A percentile compares a stretch with the other conserved stretches of the same genome.
Evolutionary conservation across 1,284 basidiomycete species (phyloP).

Genomic region (Austroboletus rostrupii): DNA sequence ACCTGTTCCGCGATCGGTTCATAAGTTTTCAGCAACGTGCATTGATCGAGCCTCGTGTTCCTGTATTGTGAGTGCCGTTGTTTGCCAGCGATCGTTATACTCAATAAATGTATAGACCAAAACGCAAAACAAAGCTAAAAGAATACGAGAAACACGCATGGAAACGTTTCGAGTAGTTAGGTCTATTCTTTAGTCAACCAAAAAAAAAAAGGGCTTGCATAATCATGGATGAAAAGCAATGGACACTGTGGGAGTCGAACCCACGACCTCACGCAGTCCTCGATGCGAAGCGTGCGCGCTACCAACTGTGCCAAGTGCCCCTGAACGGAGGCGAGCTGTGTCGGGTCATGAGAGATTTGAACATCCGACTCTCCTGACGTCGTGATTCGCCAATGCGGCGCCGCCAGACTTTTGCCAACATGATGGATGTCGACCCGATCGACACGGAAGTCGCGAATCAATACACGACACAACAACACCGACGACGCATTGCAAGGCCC

Average conservation of each 20-base stretch:
- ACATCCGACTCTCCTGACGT: constrained; percentile 6
- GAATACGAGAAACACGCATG: constrained; percentile 89
- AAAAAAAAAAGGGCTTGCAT: too few relatives aligned
- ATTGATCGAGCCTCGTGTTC: constrained; percentile 70
- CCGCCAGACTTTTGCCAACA: constrained; percentile 2
- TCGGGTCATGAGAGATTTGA: background rate
- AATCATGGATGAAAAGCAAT: constrained; percentile 24
- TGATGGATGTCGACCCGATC: constrained; percentile 30
- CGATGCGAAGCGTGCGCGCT: constrained; percentile 37
- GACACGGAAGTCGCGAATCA: constrained; percentile 23
- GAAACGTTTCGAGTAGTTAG: constrained; percentile 69
- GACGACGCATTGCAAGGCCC: constrained; percentile 29
- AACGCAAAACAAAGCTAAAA: constrained; percentile 53
- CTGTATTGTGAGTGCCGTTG: constrained; percentile 58
- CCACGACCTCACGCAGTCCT: constrained; percentile 35
- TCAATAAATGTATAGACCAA: constrained; percentile 33
- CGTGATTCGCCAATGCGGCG: background rate
- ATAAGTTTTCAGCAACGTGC: constrained; percentile 77
- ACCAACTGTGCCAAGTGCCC: constrained; percentile 36
- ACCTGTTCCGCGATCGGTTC: constrained; percentile 89
- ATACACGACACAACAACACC: constrained; percentile 3
- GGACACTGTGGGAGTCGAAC: constrained; percentile 38
- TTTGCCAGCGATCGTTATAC: background rate
- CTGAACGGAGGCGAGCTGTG: background rate
- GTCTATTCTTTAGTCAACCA: background rate